phyloP scores from a whole-genome alignment of 1,139 yeast species.

The Zygoascus hellenicus region DNA sequence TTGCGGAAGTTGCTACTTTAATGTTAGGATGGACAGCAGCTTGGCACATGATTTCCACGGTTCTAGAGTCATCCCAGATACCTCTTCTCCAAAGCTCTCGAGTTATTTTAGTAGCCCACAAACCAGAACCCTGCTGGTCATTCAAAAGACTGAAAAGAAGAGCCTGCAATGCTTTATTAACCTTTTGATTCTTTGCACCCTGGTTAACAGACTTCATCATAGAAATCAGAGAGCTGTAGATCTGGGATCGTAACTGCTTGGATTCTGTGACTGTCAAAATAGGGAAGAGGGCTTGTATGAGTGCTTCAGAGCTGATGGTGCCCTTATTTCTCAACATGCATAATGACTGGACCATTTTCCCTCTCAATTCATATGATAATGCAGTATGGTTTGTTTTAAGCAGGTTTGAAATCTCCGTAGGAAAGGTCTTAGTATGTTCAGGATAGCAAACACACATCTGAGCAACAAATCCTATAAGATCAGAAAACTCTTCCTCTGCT shows the following conservation, averaged over 20 bases:
- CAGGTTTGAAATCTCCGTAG: slow-evolving; percentile 67
- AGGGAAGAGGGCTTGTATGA: slow-evolving; percentile 87
- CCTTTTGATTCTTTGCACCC: slow-evolving; percentile 77
- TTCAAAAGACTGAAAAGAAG: slow-evolving; percentile 70
- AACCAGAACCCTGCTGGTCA: slow-evolving; percentile 65
- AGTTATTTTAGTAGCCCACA: slow-evolving; percentile 95
- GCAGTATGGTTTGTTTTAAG: slow-evolving; percentile 71
- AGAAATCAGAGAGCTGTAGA: slow-evolving; percentile 71
- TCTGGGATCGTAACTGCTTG: slow-evolving; percentile 74
- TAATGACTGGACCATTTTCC: slow-evolving; percentile 82
- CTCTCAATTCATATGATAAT: slow-evolving; percentile 78
- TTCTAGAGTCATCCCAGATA: slow-evolving; percentile 94
- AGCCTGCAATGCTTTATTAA: slow-evolving; percentile 88
- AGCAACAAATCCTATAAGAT: slow-evolving; percentile 80
- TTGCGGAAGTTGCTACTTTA: slow-evolving; percentile 87
- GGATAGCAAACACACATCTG: slow-evolving; percentile 91
- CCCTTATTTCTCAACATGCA: slow-evolving; percentile 87
- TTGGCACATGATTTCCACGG: slow-evolving; percentile 94
- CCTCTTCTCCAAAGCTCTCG: slow-evolving; percentile 97
- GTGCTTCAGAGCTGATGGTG: slow-evolving; percentile 69
- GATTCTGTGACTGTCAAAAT: slow-evolving; percentile 66
- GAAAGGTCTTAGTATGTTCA: slow-evolving; percentile 77
- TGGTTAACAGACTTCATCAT: slow-evolving; percentile 76
- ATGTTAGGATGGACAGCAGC: slow-evolving; percentile 85
- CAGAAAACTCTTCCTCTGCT: slow-evolving; percentile 69